These are phyloP conservation scores for Samsoniella hepiali DNA, from an alignment of 2,329 filamentous ascomycete genomes.

Conservation along the genomic window DNA sequence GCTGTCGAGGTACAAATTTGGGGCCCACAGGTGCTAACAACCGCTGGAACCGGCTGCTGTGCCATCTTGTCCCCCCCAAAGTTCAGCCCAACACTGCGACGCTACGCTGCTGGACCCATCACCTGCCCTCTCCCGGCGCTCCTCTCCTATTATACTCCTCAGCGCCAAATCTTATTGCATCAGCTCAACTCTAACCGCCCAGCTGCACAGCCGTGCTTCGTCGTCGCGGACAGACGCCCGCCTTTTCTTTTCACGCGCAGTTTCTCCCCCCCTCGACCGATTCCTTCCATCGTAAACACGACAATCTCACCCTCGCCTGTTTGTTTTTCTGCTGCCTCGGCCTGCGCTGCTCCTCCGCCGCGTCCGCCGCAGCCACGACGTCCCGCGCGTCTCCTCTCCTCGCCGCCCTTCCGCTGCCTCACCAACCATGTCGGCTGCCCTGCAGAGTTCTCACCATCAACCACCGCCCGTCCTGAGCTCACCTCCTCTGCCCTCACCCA, in stretches of 20 bases:
- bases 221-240: slow-evolving; percentile 10
- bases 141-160: slow-evolving; percentile 19
- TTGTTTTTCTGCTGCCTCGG: background rate
- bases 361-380: background rate
- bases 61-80: background rate
- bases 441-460: slow-evolving; percentile 59
- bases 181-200: slow-evolving; percentile 19
- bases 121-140: slow-evolving; percentile 4
- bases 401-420: background rate
- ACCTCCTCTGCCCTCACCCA: slow-evolving; percentile 47
- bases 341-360: slow-evolving; percentile 1
- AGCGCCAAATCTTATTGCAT: slow-evolving; percentile 17
- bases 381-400: slow-evolving; percentile 8
- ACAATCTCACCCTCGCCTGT: background rate
- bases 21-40: background rate
- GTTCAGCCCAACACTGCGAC: background rate
- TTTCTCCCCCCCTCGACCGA: background rate
- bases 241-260: slow-evolving; percentile 8
- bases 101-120: background rate
- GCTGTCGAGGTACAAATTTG: background rate
- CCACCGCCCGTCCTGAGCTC: slow-evolving; percentile 47
- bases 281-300: background rate
- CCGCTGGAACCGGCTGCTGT: background rate
- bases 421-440: slow-evolving; percentile 59
- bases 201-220: slow-evolving; percentile 16